Base-by-base conservation (phyloP, 192 early-diverging fungal genomes). In the Linnemannia elongata region DNA sequence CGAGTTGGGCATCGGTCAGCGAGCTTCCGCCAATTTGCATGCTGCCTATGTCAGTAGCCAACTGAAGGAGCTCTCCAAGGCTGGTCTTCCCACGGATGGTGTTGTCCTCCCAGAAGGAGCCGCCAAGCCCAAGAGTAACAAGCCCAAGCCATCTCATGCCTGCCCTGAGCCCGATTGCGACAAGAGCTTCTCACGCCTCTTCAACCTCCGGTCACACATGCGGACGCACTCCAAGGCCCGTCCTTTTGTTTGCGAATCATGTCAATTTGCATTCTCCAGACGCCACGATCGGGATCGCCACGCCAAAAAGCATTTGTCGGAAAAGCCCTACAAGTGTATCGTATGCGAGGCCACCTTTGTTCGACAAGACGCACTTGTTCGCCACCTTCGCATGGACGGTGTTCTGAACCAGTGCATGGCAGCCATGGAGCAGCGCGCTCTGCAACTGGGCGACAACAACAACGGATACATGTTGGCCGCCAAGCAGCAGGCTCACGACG, bases 161-260 rank as follows among this genome's bases (percentile, higher is more conserved):
- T 95, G 93, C 78, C 91, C 90, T 17, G 92, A 93, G 47, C 94
- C 95, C 0, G 92, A 92, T 22, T 98, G 97, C 84, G 89, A 91
- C 79, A 96, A 96, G 88, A 91, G 91, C 22, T 98, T 98, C 82
- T 95, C 95, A 5, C 92, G 97, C 33, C 91, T 92, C 41, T 98
- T 96, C 88, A 98, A 97, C 87, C 91, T 98, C 44, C 93, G 94
- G 76, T 94, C 93, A 41, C 96, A 98, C 73, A 91, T 94, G 82
- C 89, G 92, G 42, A 95, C 94, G 6, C 97, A 98, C 83, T 93
- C 93, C 12, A 91, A 93, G 49, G 93, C 93, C 41, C 89, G 94
- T 8, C 94, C 94, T 0, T 97, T 92, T 87, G 85, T 89, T n/a
- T 94, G 94, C 76, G 85, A 87, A 18, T 85, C 86, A 36, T 97